Base-by-base conservation (phyloP, 2,329 filamentous ascomycete genomes). In the Graphilbum fragrans region DNA sequence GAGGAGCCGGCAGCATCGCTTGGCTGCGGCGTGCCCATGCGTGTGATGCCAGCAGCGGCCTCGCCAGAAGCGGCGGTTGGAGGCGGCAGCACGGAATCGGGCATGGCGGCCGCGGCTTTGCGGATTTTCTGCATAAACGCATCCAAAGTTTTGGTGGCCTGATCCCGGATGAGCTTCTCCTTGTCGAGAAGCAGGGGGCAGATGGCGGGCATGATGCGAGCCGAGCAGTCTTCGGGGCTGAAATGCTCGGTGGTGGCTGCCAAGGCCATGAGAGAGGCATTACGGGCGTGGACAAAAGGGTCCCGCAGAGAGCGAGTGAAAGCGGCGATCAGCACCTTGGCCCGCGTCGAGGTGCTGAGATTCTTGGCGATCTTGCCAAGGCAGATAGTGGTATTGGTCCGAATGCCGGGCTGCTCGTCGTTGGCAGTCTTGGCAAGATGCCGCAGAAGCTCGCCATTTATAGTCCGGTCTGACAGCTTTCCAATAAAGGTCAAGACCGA, bases 361-460 rank as follows among this genome's bases (percentile, higher is more conserved):
- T 94, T 83, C 52, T 86, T 88, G 14, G 92, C 88, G 51, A 98
- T 95, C 55, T 95, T 96, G 19, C 92, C 92, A 1, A 98, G 65
- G 56, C 90, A 96, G 42, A 98, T 98, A 2, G 92, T 98, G 0
- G 92, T 98, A 58, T 98, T 98, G 9, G 92, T 98, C 47, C 92
- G 77, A 49, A 98, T 98, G 1, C 92, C 92, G 1, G 92, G 87
- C 55, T 98, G 90, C 53, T 96, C 92, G 48, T 98, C 92, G 52
- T 96, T 98, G 36, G 92, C 87, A 2, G 90, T 95, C 59, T 94
- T 95, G 35, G 92, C 92, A 22, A 98, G 71, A 55, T 94, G 82
- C 52, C 83, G 84, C 19, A 98, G 66, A 11, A 98, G 70, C 52
- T 98, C 92, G 41, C 92, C 90, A 51, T 98, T 98, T 51, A 96